Base-by-base conservation (phyloP, 257 asterid species). In the Nicotiana tabacum region DNA sequence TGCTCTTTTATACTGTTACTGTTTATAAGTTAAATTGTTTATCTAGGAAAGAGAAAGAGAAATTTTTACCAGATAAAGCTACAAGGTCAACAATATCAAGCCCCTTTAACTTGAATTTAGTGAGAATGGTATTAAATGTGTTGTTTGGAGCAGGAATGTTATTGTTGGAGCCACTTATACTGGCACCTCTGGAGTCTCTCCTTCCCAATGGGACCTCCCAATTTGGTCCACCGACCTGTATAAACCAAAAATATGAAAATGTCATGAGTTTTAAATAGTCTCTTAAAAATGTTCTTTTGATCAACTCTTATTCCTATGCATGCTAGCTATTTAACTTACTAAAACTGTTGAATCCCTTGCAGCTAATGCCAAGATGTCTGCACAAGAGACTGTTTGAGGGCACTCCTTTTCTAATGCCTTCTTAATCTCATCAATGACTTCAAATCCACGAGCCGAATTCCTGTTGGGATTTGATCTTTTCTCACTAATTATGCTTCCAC, bases 81-180 rank as follows among this genome's bases (percentile, higher is more conserved):
- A 95, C 99, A 10, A 95, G 91, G 84, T 95, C 99, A 78, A 93
- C 93, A 85, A 92, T 65, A 90, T 93, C 78, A 39, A 95, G 89
- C 39, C 98, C 98, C 86, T 93, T 82, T 13, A 88, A 77, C 89
- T 93, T 92, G 82, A 95, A 95, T 79, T 93, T 95, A 1, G 98
- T 93, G 68, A 93, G 94, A 66, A 95, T 93, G 43, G 97, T 95
- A 77, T 92, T 92, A 82, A 93, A 95, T 48, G 99, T 95, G 91
- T 90, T 95, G 90, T 89, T 95, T 61, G 98, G 99, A 39, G 97
- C 97, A 78, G 99, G 99, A 69, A 95, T 95, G 87, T 93, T 89
- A 51, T 91, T 81, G 92, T 92, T 93, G 46, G 99, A 90, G 82
- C 99, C 99, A 84, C 97, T 95, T 83, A 95, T 70, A 83, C 99